Evolutionary conservation across 441 rosid species (phyloP), one percentile per base, ranked within the genome.

Genomic region (Kokia cookei): DNA sequence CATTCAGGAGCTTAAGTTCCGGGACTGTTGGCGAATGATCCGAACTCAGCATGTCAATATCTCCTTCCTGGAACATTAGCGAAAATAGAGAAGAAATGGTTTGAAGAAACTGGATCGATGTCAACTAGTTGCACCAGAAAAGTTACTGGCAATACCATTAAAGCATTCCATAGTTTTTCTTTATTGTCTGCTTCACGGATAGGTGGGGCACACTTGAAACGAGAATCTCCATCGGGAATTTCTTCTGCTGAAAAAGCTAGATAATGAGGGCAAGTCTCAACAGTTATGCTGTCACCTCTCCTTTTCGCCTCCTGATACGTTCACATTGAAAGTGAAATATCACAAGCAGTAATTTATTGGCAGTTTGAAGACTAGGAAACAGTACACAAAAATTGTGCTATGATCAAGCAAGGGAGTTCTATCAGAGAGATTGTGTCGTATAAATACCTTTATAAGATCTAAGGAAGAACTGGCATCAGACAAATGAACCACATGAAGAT

Each of bases 191-290:
- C 79, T 71, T 90, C 85, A 8, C 97, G 97, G 73, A 96, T 90
- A 12, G 99, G 99, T 5, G 99, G 97, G 47, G 98, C 85, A 82
- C 98, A 96, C 81, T 96, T 96, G 76, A 92, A 93, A 61, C 97
- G 97, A 69, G 99, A 93, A 76, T 93, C 99, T 51, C 99, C 97
- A 74, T 92, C 87, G 57, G 57, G 80, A 72, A 96, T 96, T 84
- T 93, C 98, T 80, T 96, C 99, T 40, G 98, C 89, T 73, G 98
- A 86, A 80, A 93, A 92, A 67, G 98, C 98, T 43, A 96, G 77
- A 80, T 96, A 96, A 83, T 92, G 98, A 1, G 99, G 97, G 69
- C 99, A 93, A 26, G 99, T 96, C 85, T 96, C 99, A 65, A 93
- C 86, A 53, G 90, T 91, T 65, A 96, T 71, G 82, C 93, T 92